Conservation (phyloP, 306 rosid species). For the Neltuma alba region DNA sequence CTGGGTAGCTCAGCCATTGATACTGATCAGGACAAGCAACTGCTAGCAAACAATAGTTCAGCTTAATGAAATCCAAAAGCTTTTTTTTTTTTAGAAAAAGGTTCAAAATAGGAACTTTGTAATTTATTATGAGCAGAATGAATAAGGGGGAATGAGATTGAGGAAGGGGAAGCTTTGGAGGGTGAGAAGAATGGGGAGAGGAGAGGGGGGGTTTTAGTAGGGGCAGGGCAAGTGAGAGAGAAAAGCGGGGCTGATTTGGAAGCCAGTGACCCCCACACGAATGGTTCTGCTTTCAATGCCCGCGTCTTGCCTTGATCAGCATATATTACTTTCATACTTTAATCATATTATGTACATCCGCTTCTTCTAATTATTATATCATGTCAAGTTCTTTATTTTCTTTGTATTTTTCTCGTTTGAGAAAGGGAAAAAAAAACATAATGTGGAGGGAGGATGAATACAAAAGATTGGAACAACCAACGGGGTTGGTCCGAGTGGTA, state of each 20-base stretch:
- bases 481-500: too few relatives aligned
- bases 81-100: not conserved
- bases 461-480: too few relatives aligned
- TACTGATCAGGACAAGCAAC: not conserved
- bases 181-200: not conserved
- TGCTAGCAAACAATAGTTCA: not conserved
- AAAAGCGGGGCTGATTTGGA: slow-evolving; percentile 46
- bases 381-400: not conserved
- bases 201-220: slow-evolving; percentile 40
- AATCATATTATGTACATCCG: not conserved
- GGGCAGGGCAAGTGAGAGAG: not conserved
- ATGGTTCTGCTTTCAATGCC: slow-evolving; percentile 40
- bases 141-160: not conserved
- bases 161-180: not conserved
- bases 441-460: not conserved
- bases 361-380: not conserved
- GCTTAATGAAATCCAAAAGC: not conserved
- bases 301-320: slow-evolving; percentile 17
- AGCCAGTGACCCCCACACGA: slow-evolving; percentile 45
- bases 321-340: not conserved
- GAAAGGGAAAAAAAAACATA: not conserved
- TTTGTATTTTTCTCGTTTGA: not conserved
- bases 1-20: slow-evolving; percentile 49
- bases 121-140: not conserved
- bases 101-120: not conserved